Base-by-base conservation (phyloP, 2,329 filamentous ascomycete genomes). In the Blastomyces parvus region DNA sequence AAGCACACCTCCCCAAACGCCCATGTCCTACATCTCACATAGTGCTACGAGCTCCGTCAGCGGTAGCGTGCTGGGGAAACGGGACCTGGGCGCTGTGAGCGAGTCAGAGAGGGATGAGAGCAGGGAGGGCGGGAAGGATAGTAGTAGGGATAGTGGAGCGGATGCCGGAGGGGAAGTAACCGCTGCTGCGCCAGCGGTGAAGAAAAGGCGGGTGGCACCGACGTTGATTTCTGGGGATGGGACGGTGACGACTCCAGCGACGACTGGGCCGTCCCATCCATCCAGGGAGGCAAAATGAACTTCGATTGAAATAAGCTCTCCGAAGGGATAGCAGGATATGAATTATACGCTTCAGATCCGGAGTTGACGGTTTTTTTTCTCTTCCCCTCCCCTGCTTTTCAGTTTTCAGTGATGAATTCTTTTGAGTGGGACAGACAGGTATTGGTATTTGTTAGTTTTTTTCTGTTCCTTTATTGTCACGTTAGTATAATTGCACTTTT, bases 1-100 rank as follows among this genome's bases (percentile, higher is more conserved):
- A 70, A 90, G 89, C 46, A 97, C 93, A 8, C 93, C 94, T 2
- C 94, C 93, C 0, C 89, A 96, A 74, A 97, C 93, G 2, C 93
- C 93, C 6, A 78, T 84, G 64, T 76, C 78, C 40, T 73, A 75
- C 4, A 75, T 72, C 30, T 73, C 75, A 63, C 82, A 85, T 60
- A 85, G 83, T 69, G 81, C 83, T 5, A 79, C 81, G 55, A 83
- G 79, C 67, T 79, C 79, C n/a, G 74, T 80, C 36, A 81, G 78
- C 67, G 78, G 78, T 33, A 85, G 81, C 63, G 81, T 84, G 1
- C 70, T 82, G n/a, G 80, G 81, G 0, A 83, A 84, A 70, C 74
- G 82, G 65, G 79, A 82, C 62, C 67, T 73, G 11, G 70, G 70
- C 5, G 69, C 74, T 13, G 68, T 74, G 17, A 77, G 75, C 65